Base-by-base conservation (phyloP, 1,284 basidiomycete genomes). In the Microbotryum intermedium region DNA sequence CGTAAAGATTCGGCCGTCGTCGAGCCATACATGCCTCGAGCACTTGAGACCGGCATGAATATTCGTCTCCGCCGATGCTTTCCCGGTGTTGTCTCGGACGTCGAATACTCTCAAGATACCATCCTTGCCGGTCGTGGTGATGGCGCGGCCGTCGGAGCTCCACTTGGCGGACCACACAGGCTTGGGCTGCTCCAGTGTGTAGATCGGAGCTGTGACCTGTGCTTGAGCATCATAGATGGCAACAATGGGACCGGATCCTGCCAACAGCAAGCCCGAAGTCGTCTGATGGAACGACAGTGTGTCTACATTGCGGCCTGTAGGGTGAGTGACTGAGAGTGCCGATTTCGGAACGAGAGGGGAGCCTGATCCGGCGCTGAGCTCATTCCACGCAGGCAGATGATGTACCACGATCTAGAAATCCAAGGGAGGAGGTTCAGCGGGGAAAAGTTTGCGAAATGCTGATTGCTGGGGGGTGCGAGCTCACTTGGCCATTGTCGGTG, bases 221-320 rank as follows among this genome's bases (percentile, higher is more conserved):
- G 62, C 51, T 4, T 69, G 56, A 7, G 74, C 55, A 61, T 77
- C 72, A 64, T 73, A 77, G 49, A 78, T 69, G 10, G 70, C 58
- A 4, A 73, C 54, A 1, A 72, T 61, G 2, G 57, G 34, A 0
- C 65, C 50, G 9, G 68, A 61, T 0, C 70, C 68, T 0, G 69
- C 68, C 26, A 76, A 71, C 8, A 76, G 65, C 23, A 78, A 55
- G 6, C 69, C 64, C 0, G 74, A 70, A 0, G 74, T 74, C 2
- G 75, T 76, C 1, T 77, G 76, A 58, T 78, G 77, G 23, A 77
- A 70, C 3, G 69, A 34, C 43, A 78, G 49, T 49, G 65, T 68
- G 28, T 74, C 74, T 42, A 76, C 66, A 3, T 73, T 59, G 43
- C 59, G 61, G 42, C 49, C 39, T 3, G 48, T 18, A 1, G 62